phyloP scores from a whole-genome alignment of 371 early-diverging fungal genomes.

The Actinomortierella ambigua region DNA sequence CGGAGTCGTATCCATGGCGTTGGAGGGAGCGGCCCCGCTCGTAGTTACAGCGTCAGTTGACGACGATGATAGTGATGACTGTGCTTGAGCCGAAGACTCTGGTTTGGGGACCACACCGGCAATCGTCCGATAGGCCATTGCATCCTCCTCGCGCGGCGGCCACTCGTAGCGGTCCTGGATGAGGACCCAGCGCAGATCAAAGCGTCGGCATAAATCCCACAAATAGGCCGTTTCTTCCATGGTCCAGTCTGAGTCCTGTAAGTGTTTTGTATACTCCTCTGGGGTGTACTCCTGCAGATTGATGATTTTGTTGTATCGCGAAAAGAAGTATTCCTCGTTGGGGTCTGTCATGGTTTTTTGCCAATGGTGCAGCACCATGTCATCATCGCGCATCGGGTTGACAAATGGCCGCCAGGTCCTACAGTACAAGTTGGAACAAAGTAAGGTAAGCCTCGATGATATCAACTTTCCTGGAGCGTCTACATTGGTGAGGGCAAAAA shows the following conservation, averaged over 20 bases:
- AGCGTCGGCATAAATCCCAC: slow-evolving; percentile 73
- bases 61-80: background rate
- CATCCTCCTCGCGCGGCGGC: slow-evolving; percentile 44
- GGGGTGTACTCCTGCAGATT: slow-evolving; percentile 67
- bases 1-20: too few species aligned
- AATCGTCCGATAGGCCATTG: slow-evolving; percentile 23
- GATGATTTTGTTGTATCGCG: slow-evolving; percentile 68
- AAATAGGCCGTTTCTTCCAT: slow-evolving; percentile 87
- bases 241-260: slow-evolving; percentile 80
- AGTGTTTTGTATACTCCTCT: slow-evolving; percentile 71
- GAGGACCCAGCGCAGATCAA: slow-evolving; percentile 83
- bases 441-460: background rate
- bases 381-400: slow-evolving; percentile 81
- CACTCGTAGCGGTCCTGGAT: slow-evolving; percentile 83
- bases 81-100: background rate
- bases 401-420: slow-evolving; percentile 78
- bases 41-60: background rate
- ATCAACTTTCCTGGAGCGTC: background rate
- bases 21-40: background rate
- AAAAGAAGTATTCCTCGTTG: slow-evolving; percentile 65
- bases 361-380: slow-evolving; percentile 79
- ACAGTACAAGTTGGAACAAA: background rate
- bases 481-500: background rate
- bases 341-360: slow-evolving; percentile 61
- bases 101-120: background rate